A percentile compares a stretch with the other conserved stretches of the same genome.
These are phyloP conservation scores for Artemisia tridentata DNA, from an alignment of 129 eudicot species.

Conservation along the genomic window DNA sequence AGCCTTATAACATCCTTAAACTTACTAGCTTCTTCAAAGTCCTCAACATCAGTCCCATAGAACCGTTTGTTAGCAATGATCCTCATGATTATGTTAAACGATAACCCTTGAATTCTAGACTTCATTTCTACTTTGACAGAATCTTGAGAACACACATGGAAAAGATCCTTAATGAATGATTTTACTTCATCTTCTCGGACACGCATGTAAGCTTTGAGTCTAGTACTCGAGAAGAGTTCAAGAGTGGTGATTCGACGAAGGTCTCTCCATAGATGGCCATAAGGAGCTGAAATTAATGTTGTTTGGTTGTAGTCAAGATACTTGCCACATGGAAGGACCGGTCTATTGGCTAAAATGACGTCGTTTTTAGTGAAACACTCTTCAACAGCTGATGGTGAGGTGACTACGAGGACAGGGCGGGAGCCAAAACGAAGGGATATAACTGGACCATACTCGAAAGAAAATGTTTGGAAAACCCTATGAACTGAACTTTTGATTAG, in stretches of 20 bases:
- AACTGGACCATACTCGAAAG: conserved; percentile 18
- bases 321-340: background rate
- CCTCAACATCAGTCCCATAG: conserved; percentile 24
- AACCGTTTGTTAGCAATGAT: conserved; percentile 37
- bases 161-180: conserved; percentile 12
- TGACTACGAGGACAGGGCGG: background rate
- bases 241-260: background rate
- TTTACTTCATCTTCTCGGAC: conserved; percentile 28
- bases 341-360: background rate
- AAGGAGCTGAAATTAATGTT: background rate
- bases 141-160: background rate
- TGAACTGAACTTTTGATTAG: conserved; percentile 21
- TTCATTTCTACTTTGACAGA: conserved; percentile 30
- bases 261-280: background rate
- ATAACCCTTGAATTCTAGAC: conserved; percentile 27
- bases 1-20: conserved; percentile 22
- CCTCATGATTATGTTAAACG: conserved; percentile 40
- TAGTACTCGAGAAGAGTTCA: background rate
- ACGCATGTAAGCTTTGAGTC: conserved; percentile 4
- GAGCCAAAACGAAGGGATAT: conserved; percentile 17
- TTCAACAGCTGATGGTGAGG: conserved; percentile 9
- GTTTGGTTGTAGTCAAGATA: background rate
- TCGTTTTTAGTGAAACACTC: background rate
- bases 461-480: background rate
- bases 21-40: conserved; percentile 25